These are phyloP conservation scores for Myriangium duriaei DNA, from an alignment of 2,329 filamentous ascomycete species.

Conservation along the genomic window DNA sequence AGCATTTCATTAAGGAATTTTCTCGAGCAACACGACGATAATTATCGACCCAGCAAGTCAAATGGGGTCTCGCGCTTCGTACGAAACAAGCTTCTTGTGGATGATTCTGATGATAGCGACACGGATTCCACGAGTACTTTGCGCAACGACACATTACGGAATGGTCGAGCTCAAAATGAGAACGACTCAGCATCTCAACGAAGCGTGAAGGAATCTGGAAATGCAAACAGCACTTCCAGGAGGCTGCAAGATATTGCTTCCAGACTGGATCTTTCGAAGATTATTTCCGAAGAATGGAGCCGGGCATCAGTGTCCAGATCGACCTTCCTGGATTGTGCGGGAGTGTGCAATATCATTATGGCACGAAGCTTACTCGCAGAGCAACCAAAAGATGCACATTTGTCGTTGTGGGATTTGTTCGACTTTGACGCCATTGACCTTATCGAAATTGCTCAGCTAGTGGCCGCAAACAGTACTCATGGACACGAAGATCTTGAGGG, in stretches of 20 bases:
- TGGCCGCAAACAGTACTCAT: conserved; percentile 21
- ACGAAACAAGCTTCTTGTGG: neutral
- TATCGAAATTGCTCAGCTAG: conserved; percentile 22
- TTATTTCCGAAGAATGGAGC: conserved; percentile 8
- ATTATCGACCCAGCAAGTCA: neutral
- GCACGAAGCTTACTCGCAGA: neutral
- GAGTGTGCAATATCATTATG: neutral
- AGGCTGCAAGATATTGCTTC: conserved; percentile 11
- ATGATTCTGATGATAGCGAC: conserved; percentile 5
- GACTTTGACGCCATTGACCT: conserved; percentile 19
- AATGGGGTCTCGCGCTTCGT: neutral
- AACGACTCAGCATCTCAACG: neutral
- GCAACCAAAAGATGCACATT: neutral
- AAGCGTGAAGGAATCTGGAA: neutral
- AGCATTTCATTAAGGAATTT: conserved; percentile 7
- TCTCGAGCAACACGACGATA: neutral
- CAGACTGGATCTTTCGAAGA: conserved; percentile 8
- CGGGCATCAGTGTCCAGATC: neutral
- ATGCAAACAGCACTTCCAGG: neutral
- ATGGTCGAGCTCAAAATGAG: conserved; percentile 9
- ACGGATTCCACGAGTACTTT: conserved; percentile 1
- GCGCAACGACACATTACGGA: neutral
- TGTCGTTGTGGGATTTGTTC: conserved; percentile 11
- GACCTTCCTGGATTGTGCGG: neutral
- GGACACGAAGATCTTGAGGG: too few species aligned